Evolutionary conservation across 371 early-diverging fungal genomes (phyloP).

Genomic region (Sporodiniella umbellata): DNA sequence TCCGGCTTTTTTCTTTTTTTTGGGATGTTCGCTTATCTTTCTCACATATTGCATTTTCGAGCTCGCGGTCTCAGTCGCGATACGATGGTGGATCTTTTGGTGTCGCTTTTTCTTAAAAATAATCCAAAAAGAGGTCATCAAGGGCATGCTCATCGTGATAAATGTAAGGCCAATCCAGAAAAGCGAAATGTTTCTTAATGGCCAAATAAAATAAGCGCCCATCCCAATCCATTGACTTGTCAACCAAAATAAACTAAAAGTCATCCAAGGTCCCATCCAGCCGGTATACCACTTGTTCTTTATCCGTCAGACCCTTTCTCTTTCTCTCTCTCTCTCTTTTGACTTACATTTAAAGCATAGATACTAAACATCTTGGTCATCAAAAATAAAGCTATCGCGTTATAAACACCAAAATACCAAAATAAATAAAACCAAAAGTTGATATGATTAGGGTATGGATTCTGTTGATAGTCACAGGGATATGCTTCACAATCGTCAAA

Average conservation of each 20-base stretch:
- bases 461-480: conserved; percentile 17
- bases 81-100: conserved; percentile 6
- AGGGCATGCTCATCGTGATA: conserved; percentile 66
- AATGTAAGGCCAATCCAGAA: conserved; percentile 72
- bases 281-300: conserved; percentile 66
- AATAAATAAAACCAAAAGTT: conserved; percentile 77
- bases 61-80: background rate
- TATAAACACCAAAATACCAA: conserved; percentile 75
- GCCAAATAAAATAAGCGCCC: conserved; percentile 46
- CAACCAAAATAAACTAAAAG: conserved; percentile 66
- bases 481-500: conserved; percentile 25
- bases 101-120: conserved; percentile 45
- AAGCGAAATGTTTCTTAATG: conserved; percentile 48
- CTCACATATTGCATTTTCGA: conserved; percentile 16
- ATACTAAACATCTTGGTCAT: conserved; percentile 73
- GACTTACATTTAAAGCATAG: conserved; percentile 60
- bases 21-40: conserved; percentile 14
- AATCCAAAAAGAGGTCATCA: conserved; percentile 58
- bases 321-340: background rate
- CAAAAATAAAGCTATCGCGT: conserved; percentile 63
- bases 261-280: conserved; percentile 52
- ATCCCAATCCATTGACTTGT: conserved; percentile 57
- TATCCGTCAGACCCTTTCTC: background rate
- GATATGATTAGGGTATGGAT: conserved; percentile 28
- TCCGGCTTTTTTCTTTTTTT: conserved; percentile 53